Evolutionary conservation across 2,329 filamentous ascomycete genomes (phyloP).

Genomic region (Seiridium unicorne): DNA sequence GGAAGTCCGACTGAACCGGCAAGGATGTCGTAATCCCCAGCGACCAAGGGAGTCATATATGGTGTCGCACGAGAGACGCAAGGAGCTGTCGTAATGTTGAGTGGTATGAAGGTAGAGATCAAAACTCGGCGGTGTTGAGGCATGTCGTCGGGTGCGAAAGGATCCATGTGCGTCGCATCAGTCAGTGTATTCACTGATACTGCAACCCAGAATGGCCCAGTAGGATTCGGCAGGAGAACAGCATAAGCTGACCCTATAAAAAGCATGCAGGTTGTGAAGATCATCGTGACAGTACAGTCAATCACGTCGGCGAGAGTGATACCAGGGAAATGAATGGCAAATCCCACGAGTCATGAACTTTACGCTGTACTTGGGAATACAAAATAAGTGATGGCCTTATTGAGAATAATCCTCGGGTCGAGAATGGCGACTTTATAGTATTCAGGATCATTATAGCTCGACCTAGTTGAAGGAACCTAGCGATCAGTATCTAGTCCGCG

Average conservation of each 20-base stretch:
- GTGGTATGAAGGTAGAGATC: conserved; percentile 7
- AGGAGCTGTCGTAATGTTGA: neutral
- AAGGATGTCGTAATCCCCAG: conserved; percentile 3
- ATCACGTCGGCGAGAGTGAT: too few relatives aligned
- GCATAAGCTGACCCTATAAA: neutral
- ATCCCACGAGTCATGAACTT: too few relatives aligned
- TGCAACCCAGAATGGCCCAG: conserved; percentile 2
- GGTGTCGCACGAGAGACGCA: neutral
- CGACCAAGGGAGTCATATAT: conserved; percentile 10
- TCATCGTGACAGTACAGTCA: too few relatives aligned
- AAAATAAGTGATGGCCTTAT: too few relatives aligned
- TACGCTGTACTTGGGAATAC: too few relatives aligned
- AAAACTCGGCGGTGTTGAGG: conserved; percentile 7
- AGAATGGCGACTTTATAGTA: too few relatives aligned
- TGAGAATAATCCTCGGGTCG: too few relatives aligned
- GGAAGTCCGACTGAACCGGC: conserved; percentile 3
- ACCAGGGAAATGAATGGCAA: too few relatives aligned
- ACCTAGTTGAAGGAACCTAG: too few relatives aligned
- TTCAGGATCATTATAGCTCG: too few relatives aligned
- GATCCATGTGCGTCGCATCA: conserved; percentile 5
- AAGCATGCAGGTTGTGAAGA: too few relatives aligned
- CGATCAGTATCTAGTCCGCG: too few relatives aligned
- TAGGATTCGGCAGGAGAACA: conserved; percentile 4
- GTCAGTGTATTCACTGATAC: conserved; percentile 1
- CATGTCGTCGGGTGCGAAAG: conserved; percentile 3